Evolutionary conservation across 148 eudicot species (phyloP).

Genomic region (Amaranthus palmeri): DNA sequence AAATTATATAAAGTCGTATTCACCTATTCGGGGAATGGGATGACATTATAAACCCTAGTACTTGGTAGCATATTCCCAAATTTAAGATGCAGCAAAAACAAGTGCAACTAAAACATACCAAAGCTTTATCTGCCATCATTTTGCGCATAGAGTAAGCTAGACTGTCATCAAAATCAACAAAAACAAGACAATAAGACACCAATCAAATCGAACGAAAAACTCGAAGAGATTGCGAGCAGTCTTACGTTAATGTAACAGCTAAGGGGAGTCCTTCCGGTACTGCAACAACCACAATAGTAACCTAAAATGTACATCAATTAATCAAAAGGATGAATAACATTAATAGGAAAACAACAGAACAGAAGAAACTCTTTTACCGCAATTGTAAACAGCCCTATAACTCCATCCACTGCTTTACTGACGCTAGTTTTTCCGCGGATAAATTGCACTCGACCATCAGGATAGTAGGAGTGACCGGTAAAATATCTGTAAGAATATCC

Average conservation of each 20-base stretch:
- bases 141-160: slow-evolving; percentile 97
- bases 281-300: slow-evolving; percentile 94
- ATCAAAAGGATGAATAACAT: slow-evolving; percentile 11
- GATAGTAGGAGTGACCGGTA: slow-evolving; percentile 57
- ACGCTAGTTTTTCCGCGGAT: slow-evolving; percentile 49
- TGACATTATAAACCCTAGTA: too few relatives aligned
- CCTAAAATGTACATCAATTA: slow-evolving; percentile 41
- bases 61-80: not conserved
- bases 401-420: slow-evolving; percentile 53
- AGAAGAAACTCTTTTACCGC: slow-evolving; percentile 51
- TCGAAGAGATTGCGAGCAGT: slow-evolving; percentile 9
- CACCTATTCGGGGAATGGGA: too few relatives aligned
- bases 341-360: not conserved
- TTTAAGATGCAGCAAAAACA: not conserved
- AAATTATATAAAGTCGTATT: too few relatives aligned
- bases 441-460: slow-evolving; percentile 65
- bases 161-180: slow-evolving; percentile 37
- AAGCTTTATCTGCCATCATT: slow-evolving; percentile 98
- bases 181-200: slow-evolving; percentile 7
- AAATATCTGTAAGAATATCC: slow-evolving; percentile 45
- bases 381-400: slow-evolving; percentile 56
- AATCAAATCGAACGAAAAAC: not conserved
- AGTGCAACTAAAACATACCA: slow-evolving; percentile 38
- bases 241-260: slow-evolving; percentile 93
- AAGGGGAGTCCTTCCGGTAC: slow-evolving; percentile 96